Conservation (phyloP, 1,284 basidiomycete genomes). For the Singerocomus inundabilis region DNA sequence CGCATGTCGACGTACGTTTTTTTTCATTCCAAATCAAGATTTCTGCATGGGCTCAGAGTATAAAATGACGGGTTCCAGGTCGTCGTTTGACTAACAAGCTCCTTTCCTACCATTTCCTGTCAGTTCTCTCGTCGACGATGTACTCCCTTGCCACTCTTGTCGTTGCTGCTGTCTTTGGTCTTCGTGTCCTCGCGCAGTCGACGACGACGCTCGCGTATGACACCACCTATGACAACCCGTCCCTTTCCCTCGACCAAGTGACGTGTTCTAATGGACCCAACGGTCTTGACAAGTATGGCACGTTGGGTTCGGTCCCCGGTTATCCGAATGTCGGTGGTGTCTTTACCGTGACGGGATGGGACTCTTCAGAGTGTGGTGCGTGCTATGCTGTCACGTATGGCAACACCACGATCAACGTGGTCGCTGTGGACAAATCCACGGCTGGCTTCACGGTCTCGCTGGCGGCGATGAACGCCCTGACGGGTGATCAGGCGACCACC, state of each 20-base stretch:
- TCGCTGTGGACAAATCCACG: constrained; percentile 34
- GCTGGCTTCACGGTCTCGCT: constrained; percentile 37
- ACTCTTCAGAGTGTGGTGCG: constrained; percentile 34
- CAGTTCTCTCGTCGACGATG: background rate
- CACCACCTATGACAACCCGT: constrained; percentile 39
- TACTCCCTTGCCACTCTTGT: constrained; percentile 9
- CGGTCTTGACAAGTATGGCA: constrained; percentile 45
- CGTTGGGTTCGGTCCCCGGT: constrained; percentile 45
- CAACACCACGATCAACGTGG: constrained; percentile 20
- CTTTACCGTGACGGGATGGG: constrained; percentile 34
- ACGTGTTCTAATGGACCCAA: constrained; percentile 50
- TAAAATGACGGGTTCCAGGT: too few species aligned
- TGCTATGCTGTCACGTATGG: constrained; percentile 36
- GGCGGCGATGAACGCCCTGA: constrained; percentile 37
- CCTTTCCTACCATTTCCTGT: too few species aligned
- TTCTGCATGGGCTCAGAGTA: too few species aligned
- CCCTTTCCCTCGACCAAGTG: constrained; percentile 35
- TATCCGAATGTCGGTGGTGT: constrained; percentile 56
- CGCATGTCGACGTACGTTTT: too few species aligned
- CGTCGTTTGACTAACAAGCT: too few species aligned
- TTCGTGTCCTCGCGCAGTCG: constrained; percentile 17
- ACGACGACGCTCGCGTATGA: constrained; percentile 30
- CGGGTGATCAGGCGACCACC: constrained; percentile 25
- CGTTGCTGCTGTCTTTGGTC: constrained; percentile 12
- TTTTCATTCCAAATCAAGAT: too few species aligned